These are phyloP conservation scores for Olyra latifolia DNA, from an alignment of 176 grass and related monocot species.

Conservation along the genomic window DNA sequence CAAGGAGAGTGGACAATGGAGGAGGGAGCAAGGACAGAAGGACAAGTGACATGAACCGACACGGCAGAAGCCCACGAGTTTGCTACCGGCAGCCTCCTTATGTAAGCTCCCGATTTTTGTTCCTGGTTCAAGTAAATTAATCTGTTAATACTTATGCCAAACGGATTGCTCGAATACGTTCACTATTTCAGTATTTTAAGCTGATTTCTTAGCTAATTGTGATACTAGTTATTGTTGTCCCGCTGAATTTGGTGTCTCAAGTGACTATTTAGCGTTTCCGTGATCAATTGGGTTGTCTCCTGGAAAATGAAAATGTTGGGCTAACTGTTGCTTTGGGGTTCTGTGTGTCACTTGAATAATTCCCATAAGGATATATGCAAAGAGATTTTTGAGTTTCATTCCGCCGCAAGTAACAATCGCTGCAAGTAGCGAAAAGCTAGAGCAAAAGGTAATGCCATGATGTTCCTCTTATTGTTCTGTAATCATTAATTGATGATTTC, in stretches of 20 bases:
- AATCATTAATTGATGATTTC: background rate
- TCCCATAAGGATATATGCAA: background rate
- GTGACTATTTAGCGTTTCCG: background rate
- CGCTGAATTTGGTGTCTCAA: background rate
- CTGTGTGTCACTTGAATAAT: background rate
- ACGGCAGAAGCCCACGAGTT: constrained; percentile 23
- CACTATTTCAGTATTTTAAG: background rate
- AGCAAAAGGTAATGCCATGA: background rate
- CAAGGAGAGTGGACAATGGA: no score
- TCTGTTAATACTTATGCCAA: background rate
- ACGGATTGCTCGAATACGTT: background rate
- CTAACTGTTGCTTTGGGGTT: background rate
- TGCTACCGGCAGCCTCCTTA: background rate
- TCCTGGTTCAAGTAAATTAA: background rate
- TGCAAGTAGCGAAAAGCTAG: no score
- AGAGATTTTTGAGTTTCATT: background rate
- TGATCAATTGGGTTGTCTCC: background rate
- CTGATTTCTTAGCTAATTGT: background rate
- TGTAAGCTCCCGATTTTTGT: constrained; percentile 36
- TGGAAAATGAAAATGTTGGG: background rate
- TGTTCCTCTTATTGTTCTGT: background rate
- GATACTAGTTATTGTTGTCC: background rate
- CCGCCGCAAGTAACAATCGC: background rate
- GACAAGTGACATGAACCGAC: no score
- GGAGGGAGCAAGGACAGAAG: no score